Percentiles rank a stretch among this genome's conserved stretches.
Conservation (phyloP, 345 rosid genomes). For the Raphanus raphanistrum region DNA sequence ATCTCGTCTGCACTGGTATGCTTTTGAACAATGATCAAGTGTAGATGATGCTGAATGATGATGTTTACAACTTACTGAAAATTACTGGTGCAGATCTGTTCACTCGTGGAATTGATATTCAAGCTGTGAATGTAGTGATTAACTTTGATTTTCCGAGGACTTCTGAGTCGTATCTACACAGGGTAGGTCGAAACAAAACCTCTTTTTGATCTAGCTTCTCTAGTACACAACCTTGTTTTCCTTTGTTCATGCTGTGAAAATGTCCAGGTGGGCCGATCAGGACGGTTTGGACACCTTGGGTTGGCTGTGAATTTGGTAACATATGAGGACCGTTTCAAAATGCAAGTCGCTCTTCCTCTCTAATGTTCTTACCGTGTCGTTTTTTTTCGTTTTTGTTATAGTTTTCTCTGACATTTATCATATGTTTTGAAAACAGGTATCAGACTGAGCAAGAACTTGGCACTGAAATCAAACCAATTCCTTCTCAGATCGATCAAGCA, state of each 20-base stretch:
- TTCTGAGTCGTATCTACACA: constrained; percentile 91
- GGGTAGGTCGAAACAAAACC: constrained; percentile 53
- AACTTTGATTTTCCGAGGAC: constrained; percentile 98
- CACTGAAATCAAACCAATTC: constrained; percentile 97
- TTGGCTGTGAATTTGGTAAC: constrained; percentile 97
- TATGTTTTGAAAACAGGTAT: constrained; percentile 55
- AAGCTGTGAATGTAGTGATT: constrained; percentile 96
- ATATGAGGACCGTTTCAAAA: constrained; percentile 94
- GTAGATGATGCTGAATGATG: not conserved
- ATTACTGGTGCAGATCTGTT: constrained; percentile 66
- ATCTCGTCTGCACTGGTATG: constrained; percentile 98
- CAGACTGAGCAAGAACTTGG: constrained; percentile 99
- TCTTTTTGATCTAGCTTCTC: not conserved
- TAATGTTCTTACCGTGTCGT: not conserved
- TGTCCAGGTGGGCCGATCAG: constrained; percentile 89
- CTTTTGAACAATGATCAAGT: not conserved
- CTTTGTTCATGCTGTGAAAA: not conserved
- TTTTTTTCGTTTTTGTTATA: not conserved
- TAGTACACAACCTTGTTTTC: not conserved
- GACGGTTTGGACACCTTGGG: constrained; percentile 98
- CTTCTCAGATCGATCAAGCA: constrained; percentile 92
- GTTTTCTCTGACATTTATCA: not conserved
- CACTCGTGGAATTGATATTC: constrained; percentile 98
- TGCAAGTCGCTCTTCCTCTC: constrained; percentile 44
- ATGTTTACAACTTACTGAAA: constrained; percentile 2